Conservation (phyloP, 192 early-diverging fungal species). For the Podila verticillata region DNA sequence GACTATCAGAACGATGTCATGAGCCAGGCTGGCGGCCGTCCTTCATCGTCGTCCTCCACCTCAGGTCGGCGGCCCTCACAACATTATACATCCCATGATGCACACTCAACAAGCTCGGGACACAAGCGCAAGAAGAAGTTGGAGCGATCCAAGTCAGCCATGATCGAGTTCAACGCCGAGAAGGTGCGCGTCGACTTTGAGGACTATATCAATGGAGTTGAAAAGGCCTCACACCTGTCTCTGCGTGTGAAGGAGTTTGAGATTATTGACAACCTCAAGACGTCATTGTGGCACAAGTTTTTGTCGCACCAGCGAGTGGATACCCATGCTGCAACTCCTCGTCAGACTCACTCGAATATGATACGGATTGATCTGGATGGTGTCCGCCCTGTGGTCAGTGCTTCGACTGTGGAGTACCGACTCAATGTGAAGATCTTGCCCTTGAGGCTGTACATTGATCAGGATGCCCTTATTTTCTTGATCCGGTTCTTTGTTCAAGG, state of each 20-base stretch:
- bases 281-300: constrained; percentile 83
- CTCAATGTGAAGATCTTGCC: constrained; percentile 78
- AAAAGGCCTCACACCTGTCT: constrained; percentile 59
- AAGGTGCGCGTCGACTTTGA: constrained; percentile 65
- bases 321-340: constrained; percentile 56
- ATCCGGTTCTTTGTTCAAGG: constrained; percentile 80
- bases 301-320: constrained; percentile 71
- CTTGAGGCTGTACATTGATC: constrained; percentile 89
- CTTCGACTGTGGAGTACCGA: constrained; percentile 65
- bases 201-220: constrained; percentile 53
- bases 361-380: constrained; percentile 61
- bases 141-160: constrained; percentile 55
- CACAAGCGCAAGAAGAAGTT: constrained; percentile 44
- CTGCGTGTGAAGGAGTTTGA: constrained; percentile 72
- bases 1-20: constrained; percentile 41
- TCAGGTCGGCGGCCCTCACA: constrained; percentile 13
- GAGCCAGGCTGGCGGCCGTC: constrained; percentile 33
- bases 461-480: constrained; percentile 89
- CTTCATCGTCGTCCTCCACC: constrained; percentile 12
- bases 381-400: constrained; percentile 66
- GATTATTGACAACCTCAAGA: constrained; percentile 79
- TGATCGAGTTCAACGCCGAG: constrained; percentile 65
- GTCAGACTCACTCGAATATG: constrained; percentile 74
- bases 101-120: constrained; percentile 1
- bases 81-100: constrained; percentile 9